Evolutionary conservation across 2,329 filamentous ascomycete genomes (phyloP).

Genomic region (Aspergillus persii): DNA sequence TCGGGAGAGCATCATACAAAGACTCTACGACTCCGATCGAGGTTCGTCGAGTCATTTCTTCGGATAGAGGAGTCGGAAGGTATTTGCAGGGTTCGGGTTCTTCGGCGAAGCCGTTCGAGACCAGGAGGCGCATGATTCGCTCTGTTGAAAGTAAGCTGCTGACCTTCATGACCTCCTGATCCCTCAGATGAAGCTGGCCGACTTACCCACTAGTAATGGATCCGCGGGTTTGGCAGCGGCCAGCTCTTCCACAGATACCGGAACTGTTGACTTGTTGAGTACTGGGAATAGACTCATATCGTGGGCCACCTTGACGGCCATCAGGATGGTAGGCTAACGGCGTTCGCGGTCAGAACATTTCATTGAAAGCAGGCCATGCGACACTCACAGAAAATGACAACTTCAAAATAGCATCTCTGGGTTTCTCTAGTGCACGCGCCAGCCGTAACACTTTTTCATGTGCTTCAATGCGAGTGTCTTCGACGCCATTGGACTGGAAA

Average conservation of each 20-base stretch:
- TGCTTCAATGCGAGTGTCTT: conserved; percentile 13
- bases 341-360: background rate
- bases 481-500: conserved; percentile 11
- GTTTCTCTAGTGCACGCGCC: conserved; percentile 17
- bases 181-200: background rate
- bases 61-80: conserved; percentile 14
- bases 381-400: conserved; percentile 15
- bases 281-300: conserved; percentile 19
- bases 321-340: conserved; percentile 15
- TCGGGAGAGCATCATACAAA: conserved; percentile 10
- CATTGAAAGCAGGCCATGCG: no score
- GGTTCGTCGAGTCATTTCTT: conserved; percentile 17
- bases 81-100: conserved; percentile 16
- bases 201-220: conserved; percentile 22
- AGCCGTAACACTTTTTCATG: conserved; percentile 16
- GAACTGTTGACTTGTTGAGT: conserved; percentile 12
- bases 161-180: background rate
- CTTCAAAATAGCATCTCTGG: conserved; percentile 20
- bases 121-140: conserved; percentile 23
- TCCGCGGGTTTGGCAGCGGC: conserved; percentile 21
- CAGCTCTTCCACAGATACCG: conserved; percentile 15
- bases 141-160: conserved; percentile 6
- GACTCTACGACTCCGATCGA: conserved; percentile 18
- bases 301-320: conserved; percentile 21
- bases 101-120: conserved; percentile 15